A percentile compares a stretch with the other conserved stretches of the same genome.
Evolutionary conservation across 305 asterid genomes (phyloP).

Genomic region (Fraxinus baroniana): DNA sequence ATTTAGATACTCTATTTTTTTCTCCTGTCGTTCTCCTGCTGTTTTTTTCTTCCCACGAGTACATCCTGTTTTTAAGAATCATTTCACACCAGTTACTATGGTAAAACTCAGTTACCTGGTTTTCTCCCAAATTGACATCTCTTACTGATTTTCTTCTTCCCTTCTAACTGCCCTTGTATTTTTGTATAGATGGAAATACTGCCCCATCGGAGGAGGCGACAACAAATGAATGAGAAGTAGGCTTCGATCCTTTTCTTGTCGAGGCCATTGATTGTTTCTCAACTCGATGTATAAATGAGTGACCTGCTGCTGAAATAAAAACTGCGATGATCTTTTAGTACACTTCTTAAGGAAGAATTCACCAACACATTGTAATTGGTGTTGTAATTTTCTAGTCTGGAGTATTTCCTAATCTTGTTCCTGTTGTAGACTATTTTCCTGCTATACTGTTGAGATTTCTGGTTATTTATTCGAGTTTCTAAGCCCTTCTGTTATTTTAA

Average conservation of each 20-base stretch:
- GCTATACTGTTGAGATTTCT: not conserved
- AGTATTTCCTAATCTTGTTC: not conserved
- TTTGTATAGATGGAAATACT: conserved; percentile 46
- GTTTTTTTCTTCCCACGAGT: not conserved
- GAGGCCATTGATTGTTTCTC: conserved; percentile 26
- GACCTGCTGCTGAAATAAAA: conserved; percentile 32
- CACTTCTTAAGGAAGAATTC: conserved; percentile 19
- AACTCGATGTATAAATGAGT: conserved; percentile 30
- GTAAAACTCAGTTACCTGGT: not conserved
- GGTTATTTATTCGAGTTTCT: not conserved
- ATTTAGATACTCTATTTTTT: not conserved
- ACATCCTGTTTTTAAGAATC: not conserved
- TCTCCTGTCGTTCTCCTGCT: not conserved
- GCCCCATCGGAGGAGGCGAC: conserved; percentile 47
- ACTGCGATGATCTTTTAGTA: conserved; percentile 20
- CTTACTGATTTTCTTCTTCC: not conserved
- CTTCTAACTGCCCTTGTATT: not conserved
- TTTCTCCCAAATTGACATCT: not conserved
- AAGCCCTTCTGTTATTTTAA: not conserved
- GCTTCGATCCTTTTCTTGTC: conserved; percentile 22
- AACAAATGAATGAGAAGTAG: conserved; percentile 44
- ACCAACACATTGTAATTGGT: conserved; percentile 23
- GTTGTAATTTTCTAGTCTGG: conserved; percentile 20
- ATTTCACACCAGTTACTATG: not conserved
- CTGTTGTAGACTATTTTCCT: not conserved